Evolutionary conservation across 208 protist species (phyloP).

Genomic region (Crithidia bombi): DNA sequence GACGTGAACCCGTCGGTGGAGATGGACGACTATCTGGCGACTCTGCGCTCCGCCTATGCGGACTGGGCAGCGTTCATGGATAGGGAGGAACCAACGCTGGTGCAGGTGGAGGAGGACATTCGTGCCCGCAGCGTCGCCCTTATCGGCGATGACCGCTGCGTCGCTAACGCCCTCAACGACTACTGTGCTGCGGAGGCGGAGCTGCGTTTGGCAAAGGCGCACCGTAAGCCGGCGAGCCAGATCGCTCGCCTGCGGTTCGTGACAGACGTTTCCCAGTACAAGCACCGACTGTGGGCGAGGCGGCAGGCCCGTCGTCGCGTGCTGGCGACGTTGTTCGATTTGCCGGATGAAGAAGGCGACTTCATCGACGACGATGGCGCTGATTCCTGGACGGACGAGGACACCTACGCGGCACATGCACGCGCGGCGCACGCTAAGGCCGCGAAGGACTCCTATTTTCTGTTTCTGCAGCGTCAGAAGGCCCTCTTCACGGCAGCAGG

Average conservation of each 20-base stretch:
- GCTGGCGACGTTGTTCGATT: slow-evolving; percentile 23
- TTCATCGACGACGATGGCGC: slow-evolving; percentile 16
- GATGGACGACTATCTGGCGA: slow-evolving; percentile 52
- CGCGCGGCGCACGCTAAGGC: slow-evolving; percentile 21
- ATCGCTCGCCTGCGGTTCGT: slow-evolving; percentile 25
- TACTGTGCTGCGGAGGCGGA: slow-evolving; percentile 55
- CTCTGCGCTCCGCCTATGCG: slow-evolving; percentile 45
- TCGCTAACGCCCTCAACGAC: slow-evolving; percentile 42
- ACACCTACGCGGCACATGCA: slow-evolving; percentile 27
- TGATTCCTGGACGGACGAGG: slow-evolving; percentile 20
- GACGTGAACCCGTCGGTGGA: slow-evolving; percentile 69
- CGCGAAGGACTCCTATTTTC: slow-evolving; percentile 51
- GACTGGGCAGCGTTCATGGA: slow-evolving; percentile 48
- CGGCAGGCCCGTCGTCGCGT: slow-evolving; percentile 49
- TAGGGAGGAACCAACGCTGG: slow-evolving; percentile 26
- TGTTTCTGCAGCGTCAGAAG: slow-evolving; percentile 53
- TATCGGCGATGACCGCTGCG: slow-evolving; percentile 61
- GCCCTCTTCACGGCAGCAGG: slow-evolving; percentile 22
- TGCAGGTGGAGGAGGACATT: slow-evolving; percentile 52
- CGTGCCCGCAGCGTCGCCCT: slow-evolving; percentile 42
- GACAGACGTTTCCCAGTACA: slow-evolving; percentile 51
- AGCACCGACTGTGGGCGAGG: slow-evolving; percentile 47
- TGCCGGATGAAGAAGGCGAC: slow-evolving; percentile 32
- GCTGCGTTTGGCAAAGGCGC: slow-evolving; percentile 40
- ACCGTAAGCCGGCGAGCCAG: slow-evolving; percentile 20